Evolutionary conservation across 2,329 filamentous ascomycete species (phyloP), one percentile per base, ranked within the genome.

Genomic region (Clonostachys rosea): DNA sequence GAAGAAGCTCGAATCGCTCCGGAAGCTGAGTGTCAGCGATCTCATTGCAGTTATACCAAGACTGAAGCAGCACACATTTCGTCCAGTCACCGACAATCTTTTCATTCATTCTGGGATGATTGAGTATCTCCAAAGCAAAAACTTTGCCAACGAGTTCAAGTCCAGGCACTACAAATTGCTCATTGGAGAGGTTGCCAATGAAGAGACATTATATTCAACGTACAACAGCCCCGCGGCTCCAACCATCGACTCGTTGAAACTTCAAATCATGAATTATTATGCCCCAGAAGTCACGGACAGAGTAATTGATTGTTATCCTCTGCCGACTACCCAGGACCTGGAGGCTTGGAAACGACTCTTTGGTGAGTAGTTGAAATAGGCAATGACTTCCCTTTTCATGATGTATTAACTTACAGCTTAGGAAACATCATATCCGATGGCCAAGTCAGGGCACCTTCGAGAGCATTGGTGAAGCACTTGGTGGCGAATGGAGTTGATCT

Each of bases 11-110:
- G 51, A 54, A 1, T 41, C 49, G 3, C 53, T 74, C 6, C 60
- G 69, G 9, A 45, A 56, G 6, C 52, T 70, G 5, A 56, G 53
- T 5, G 52, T 58, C 3, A 46, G 54, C 2, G 60, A 68, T 14
- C 56, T 74, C 3, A 52, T 68, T 3, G 50, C 51, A 4, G 60
- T 62, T 0, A 61, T 72, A 14, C 55, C 59, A n/a, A 52, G 67
- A 9, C 54, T 74, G 33, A 62, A 71, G 47, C 61, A 69, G 42
- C 70, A 74, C 50, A 74, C 70, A 0, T 75, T 74, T 58, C 66
- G 71, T 3, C 67, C 69, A 1, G 61, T 71, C 6, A 74, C 69
- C 0, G 69, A 74, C 42, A 60, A 61, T 8, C 34, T 64, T 1
- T 74, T 74, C 47, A 61, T 73, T 16, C 60, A 63, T 9, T 48